These are phyloP conservation scores for Umbelopsis sp. DNA, from an alignment of 371 early-diverging fungal species.

Conservation along the genomic window DNA sequence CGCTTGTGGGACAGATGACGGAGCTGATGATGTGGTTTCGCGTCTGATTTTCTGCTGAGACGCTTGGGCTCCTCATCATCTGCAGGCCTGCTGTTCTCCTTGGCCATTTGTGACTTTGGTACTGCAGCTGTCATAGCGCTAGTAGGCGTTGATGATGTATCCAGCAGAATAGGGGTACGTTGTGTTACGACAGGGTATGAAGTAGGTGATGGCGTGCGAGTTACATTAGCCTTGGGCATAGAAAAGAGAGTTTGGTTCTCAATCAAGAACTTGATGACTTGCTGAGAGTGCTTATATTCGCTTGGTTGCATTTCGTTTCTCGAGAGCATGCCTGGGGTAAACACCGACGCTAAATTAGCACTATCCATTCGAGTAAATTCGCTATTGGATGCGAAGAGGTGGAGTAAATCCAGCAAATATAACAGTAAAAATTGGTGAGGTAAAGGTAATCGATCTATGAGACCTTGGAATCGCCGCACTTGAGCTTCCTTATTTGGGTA, in stretches of 20 bases:
- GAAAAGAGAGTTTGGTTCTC: conserved; percentile 11
- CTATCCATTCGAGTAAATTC: conserved; percentile 9
- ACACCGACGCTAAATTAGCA: conserved; percentile 15
- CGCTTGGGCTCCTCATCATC: conserved; percentile 9
- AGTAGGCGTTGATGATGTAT: neutral
- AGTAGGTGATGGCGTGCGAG: conserved; percentile 1
- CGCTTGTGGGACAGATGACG: neutral
- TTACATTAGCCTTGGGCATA: conserved; percentile 11
- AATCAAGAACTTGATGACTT: conserved; percentile 8
- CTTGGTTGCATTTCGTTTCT: conserved; percentile 15
- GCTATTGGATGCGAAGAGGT: conserved; percentile 1
- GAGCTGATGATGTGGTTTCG: neutral
- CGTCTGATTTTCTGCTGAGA: neutral
- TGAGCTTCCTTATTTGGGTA: conserved; percentile 16
- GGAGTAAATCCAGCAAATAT: conserved; percentile 10
- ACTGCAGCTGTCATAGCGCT: too few species aligned
- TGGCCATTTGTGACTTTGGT: neutral
- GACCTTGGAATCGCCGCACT: neutral
- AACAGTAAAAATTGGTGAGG: conserved; percentile 16
- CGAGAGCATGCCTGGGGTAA: conserved; percentile 18
- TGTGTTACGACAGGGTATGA: neutral
- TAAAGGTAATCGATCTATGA: neutral
- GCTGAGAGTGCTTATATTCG: conserved; percentile 15
- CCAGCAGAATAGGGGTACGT: neutral
- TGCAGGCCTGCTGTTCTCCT: conserved; percentile 1